Percentiles rank a stretch among this genome's conserved stretches.
Evolutionary conservation across 805 yeast species (phyloP).

Genomic region (Schwanniomyces pseudopolymorphus): DNA sequence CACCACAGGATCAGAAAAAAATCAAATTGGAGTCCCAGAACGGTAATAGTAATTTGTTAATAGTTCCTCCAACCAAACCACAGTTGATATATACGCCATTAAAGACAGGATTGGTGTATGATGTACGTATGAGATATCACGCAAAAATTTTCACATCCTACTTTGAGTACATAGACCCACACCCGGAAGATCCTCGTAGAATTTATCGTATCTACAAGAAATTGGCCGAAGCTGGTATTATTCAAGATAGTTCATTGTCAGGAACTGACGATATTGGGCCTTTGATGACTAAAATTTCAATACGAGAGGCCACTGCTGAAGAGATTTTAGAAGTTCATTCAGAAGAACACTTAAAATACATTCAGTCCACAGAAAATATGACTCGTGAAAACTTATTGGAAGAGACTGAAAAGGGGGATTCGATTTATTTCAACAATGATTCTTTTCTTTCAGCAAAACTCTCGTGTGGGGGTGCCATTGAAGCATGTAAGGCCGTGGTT

Average conservation of each 20-base stretch:
- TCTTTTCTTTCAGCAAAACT: constrained; percentile 82
- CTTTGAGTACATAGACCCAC: constrained; percentile 94
- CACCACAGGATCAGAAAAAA: neutral
- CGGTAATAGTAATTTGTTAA: constrained; percentile 15
- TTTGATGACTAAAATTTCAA: constrained; percentile 84
- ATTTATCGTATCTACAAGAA: constrained; percentile 91
- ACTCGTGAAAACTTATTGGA: constrained; percentile 70
- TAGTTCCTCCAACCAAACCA: constrained; percentile 63
- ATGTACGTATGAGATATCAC: constrained; percentile 96
- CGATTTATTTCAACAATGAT: constrained; percentile 92
- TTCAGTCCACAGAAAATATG: constrained; percentile 77
- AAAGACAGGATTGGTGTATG: constrained; percentile 94
- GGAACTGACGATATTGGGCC: constrained; percentile 80
- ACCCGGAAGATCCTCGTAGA: constrained; percentile 98
- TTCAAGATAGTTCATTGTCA: constrained; percentile 72
- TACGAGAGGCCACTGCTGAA: constrained; percentile 82
- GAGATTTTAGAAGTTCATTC: constrained; percentile 88
- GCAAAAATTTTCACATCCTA: constrained; percentile 91
- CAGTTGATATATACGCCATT: constrained; percentile 68
- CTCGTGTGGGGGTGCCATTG: constrained; percentile 96
- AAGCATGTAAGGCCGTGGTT: constrained; percentile 92
- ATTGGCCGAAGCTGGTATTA: constrained; percentile 89
- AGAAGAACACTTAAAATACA: constrained; percentile 70
- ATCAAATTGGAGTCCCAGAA: neutral
- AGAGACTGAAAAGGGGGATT: constrained; percentile 89